These are phyloP conservation scores for Ochetophila trinervis DNA, from an alignment of 306 rosid genomes.

Conservation along the genomic window DNA sequence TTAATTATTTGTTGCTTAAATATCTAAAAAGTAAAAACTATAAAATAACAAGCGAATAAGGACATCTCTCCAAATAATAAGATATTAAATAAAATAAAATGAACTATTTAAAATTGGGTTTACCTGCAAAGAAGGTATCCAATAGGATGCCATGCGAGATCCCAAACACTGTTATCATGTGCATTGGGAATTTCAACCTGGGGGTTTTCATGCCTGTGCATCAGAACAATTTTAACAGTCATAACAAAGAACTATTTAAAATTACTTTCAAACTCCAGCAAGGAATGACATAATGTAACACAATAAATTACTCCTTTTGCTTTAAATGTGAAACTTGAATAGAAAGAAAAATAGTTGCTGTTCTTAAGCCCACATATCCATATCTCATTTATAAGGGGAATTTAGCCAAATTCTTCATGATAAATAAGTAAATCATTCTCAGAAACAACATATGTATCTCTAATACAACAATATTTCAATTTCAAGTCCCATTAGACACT, in stretches of 20 bases:
- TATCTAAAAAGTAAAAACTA: too few species aligned
- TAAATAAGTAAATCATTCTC: too few species aligned
- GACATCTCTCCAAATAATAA: background rate
- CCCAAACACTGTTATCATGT: slow-evolving; percentile 95
- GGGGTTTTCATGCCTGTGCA: slow-evolving; percentile 87
- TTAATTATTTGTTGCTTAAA: background rate
- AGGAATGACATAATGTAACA: background rate
- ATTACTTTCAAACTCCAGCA: slow-evolving; percentile 7
- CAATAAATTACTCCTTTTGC: too few species aligned
- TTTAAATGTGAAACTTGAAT: too few species aligned
- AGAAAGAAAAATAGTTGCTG: too few species aligned
- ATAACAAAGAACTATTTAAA: slow-evolving; percentile 11
- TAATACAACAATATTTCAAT: too few species aligned
- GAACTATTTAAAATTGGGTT: slow-evolving; percentile 15
- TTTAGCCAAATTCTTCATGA: too few species aligned
- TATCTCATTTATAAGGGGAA: too few species aligned
- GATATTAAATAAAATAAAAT: background rate
- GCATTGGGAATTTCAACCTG: slow-evolving; percentile 87
- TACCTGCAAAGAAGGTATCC: slow-evolving; percentile 99
- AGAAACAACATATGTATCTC: too few species aligned
- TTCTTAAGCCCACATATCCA: too few species aligned
- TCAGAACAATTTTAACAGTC: slow-evolving; percentile 22
- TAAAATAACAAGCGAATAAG: background rate
- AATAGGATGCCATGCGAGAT: slow-evolving; percentile 99
- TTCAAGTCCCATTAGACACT: too few species aligned